Percentiles rank a stretch among this genome's conserved stretches.
phyloP scores from a whole-genome alignment of 2,329 filamentous ascomycete species.

The Trichothecium sympodiale region DNA sequence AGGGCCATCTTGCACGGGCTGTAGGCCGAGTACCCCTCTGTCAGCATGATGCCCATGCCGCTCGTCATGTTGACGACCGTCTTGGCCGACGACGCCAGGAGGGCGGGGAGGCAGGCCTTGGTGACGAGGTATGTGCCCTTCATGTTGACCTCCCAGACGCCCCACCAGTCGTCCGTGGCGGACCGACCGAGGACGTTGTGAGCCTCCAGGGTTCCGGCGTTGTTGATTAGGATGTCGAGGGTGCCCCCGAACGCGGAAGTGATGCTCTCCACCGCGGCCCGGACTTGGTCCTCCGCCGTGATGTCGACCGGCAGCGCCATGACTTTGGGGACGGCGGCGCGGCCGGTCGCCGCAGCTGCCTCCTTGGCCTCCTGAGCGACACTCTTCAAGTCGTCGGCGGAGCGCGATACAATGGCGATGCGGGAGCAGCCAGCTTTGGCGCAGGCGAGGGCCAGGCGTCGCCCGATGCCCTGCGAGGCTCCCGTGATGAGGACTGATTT shows the following conservation, averaged over 20 bases:
- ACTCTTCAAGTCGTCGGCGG: conserved; percentile 18
- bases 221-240: conserved; percentile 31
- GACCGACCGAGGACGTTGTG: conserved; percentile 21
- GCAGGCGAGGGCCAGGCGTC: conserved; percentile 39
- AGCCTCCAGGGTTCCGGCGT: conserved; percentile 28
- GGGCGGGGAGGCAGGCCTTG: conserved; percentile 34
- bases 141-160: conserved; percentile 37
- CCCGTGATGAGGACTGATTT: conserved; percentile 40
- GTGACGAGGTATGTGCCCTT: conserved; percentile 34
- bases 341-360: conserved; percentile 19
- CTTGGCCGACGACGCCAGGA: conserved; percentile 23
- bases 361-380: conserved; percentile 17
- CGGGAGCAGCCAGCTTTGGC: conserved; percentile 38
- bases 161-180: conserved; percentile 30
- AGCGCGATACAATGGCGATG: conserved; percentile 43
- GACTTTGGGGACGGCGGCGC: conserved; percentile 17
- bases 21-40: conserved; percentile 26
- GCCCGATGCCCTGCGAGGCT: conserved; percentile 42
- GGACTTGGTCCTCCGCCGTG: conserved; percentile 18
- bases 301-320: conserved; percentile 28
- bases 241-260: conserved; percentile 16
- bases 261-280: conserved; percentile 13
- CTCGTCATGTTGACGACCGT: conserved; percentile 36
- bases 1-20: conserved; percentile 35
- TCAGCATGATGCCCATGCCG: conserved; percentile 13